Evolutionary conservation across 1,139 yeast species (phyloP).

Genomic region (Hansenula anomala): DNA sequence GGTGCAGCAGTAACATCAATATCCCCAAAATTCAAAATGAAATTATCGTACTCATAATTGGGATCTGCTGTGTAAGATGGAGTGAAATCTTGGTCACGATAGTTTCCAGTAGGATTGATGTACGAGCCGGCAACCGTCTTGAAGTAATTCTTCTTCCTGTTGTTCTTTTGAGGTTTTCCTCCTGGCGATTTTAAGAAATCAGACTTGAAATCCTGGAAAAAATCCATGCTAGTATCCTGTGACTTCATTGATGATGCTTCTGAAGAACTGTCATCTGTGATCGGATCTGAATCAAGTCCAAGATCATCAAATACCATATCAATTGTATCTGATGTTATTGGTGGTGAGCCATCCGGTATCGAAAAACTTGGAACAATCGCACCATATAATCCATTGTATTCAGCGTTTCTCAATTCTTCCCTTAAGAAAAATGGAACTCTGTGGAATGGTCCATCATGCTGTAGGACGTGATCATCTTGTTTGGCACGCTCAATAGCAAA

Average conservation of each 20-base stretch:
- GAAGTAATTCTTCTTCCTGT: slow-evolving; percentile 3
- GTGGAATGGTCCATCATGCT: slow-evolving; percentile 81
- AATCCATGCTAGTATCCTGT: slow-evolving; percentile 2
- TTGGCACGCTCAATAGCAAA: slow-evolving; percentile 39
- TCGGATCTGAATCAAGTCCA: slow-evolving; percentile 5
- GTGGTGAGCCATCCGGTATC: slow-evolving; percentile 61
- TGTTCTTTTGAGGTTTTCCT: not conserved
- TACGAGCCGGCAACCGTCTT: slow-evolving; percentile 14
- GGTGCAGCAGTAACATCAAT: slow-evolving; percentile 37
- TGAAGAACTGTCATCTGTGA: not conserved
- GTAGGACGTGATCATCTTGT: slow-evolving; percentile 63
- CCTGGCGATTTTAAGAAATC: slow-evolving; percentile 1
- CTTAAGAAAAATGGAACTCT: slow-evolving; percentile 68
- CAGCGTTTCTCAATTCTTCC: slow-evolving; percentile 38
- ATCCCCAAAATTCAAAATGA: slow-evolving; percentile 48
- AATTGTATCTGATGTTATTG: slow-evolving; percentile 42
- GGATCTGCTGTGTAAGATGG: slow-evolving; percentile 42
- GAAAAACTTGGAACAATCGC: slow-evolving; percentile 59
- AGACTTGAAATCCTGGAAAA: slow-evolving; percentile 15
- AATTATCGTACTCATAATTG: slow-evolving; percentile 46
- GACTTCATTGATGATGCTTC: not conserved
- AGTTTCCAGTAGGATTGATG: slow-evolving; percentile 32
- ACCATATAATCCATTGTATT: slow-evolving; percentile 44
- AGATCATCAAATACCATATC: slow-evolving; percentile 35
- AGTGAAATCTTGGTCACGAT: slow-evolving; percentile 37